Evolutionary conservation across 768 basidiomycete genomes (phyloP).

Genomic region (Leccinellum luteum): DNA sequence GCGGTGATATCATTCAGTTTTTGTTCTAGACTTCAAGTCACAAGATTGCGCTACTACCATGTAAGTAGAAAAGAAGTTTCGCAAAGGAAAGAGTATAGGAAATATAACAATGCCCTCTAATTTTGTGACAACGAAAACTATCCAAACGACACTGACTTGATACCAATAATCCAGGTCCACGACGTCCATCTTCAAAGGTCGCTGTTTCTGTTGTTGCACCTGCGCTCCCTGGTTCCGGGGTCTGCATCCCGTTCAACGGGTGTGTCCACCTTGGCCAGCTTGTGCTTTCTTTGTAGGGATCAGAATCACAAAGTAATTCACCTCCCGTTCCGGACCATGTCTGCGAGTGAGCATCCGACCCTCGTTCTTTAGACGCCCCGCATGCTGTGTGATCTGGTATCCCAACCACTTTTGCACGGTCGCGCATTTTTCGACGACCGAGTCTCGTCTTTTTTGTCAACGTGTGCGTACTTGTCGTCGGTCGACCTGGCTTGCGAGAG

Average conservation of each 20-base stretch:
- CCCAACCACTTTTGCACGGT: conserved; percentile 99
- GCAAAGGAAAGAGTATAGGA: too few relatives aligned
- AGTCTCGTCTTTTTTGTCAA: too few relatives aligned
- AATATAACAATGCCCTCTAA: too few relatives aligned
- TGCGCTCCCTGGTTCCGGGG: conserved; percentile 46
- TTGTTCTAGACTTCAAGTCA: too few relatives aligned
- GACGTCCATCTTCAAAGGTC: too few relatives aligned
- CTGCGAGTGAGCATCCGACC: conserved; percentile 80
- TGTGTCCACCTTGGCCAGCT: conserved; percentile 59
- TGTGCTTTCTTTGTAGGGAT: conserved; percentile 91
- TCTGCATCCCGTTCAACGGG: conserved; percentile 62
- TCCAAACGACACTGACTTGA: too few relatives aligned
- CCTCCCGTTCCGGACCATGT: conserved; percentile 87
- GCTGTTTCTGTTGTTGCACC: conserved; percentile 10
- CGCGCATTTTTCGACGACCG: conserved; percentile 77
- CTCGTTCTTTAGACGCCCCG: conserved; percentile 74
- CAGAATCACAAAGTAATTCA: conserved; percentile 78
- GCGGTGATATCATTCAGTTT: too few relatives aligned
- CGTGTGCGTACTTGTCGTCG: conserved; percentile 84
- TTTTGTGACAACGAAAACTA: too few relatives aligned
- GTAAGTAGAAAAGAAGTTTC: too few relatives aligned
- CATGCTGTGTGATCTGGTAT: conserved; percentile 64
- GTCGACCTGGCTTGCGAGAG: conserved; percentile 69
- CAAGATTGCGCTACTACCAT: too few relatives aligned
- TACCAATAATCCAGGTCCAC: too few relatives aligned